Base-by-base conservation (phyloP, 1,139 yeast species). In the Saccharomyces pastorianus region DNA sequence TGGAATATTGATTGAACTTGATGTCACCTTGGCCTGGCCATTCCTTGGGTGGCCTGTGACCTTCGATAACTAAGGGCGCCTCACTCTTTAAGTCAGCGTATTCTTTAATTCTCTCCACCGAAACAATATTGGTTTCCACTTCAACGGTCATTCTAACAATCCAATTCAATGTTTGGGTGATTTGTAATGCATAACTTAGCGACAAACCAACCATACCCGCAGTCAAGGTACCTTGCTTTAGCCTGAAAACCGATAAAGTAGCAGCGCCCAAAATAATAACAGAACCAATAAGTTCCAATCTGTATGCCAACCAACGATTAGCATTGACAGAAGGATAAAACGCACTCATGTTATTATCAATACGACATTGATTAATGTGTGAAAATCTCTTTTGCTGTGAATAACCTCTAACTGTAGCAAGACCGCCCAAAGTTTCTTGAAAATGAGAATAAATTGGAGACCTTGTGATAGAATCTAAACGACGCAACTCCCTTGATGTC, bases 131-230 rank as follows among this genome's bases (percentile, higher is more conserved):
- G 13, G 97, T 89, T 69, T 93, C 99, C 52, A 93, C 96, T 65
- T 91, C 98, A 53, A 91, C 98, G 0, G 96, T 89, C 98, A 91
- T 91, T 73, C 98, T 80, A 38, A 93, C 97, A 71, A 91, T 89
- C 98, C 98, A 91, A 72, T 91, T 91, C 72, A 93, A 79, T 0
- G 96, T 80, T 72, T 91, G 97, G 0, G 98, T 93, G 58, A 90
- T 80, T 71, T 90, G 96, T 61, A 93, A 78, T 4, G 98, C 93
- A 70, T 93, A 93, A 49, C 96, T 86, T 60, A 93, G 88, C 26
- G 96, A 87, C 63, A 93, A 77, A 77, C 98, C 99, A 66, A 91
- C 91, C 68, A 87, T 74, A 72, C 98, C 98, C 17, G 97, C 90
- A 25, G 91, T 81, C 47, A 90, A 77, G 31, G 75, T 71, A 11